Base-by-base conservation (phyloP, 169 alveolate species). In the Plasmodium chabaudi region DNA sequence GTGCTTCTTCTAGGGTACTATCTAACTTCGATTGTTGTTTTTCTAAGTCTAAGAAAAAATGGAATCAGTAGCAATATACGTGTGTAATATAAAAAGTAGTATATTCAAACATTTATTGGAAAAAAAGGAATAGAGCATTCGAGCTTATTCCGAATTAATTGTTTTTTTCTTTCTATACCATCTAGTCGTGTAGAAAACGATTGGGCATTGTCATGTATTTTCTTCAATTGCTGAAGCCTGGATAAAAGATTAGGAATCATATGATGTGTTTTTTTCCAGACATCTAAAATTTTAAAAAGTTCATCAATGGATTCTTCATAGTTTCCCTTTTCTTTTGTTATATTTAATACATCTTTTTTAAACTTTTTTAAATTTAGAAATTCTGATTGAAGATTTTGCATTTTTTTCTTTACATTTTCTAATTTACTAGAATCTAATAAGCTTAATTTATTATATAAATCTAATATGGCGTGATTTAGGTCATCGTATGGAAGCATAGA, bases 401-500 rank as follows among this genome's bases (percentile, higher is more conserved):
- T 88, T 60, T 92, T 88, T 25, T 92, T 87, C 60, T 88, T 88
- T 64, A 92, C 92, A 23, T 84, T 92, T 39, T 92, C 94, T 51
- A 92, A 70, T 77, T 92, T 87, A 21, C 61, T 92, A 55, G 93
- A 59, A 77, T 92, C 94, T 53, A 92, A 82, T 17, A 92, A 79
- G 10, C 93, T 84, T 59, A 92, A 72, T 73, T 74, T 92, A 74
- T 67, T 88, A 46, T 92, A 87, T 68, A 92, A 68, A 65, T 70
- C 88, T 63, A 88, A 53, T 34, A 92, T 92, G 57, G 94, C 94
- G 9, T 87, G 79, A 59, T 92, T 92, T 23, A 92, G 73, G 49
- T 92, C 94, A 73, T 79, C 87, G 60, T 92, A 92, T 2, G 94
- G 94, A 77, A 92, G 77, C 72, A 84, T 71, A 15, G 93, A 72